Base-by-base conservation (phyloP, 2,329 filamentous ascomycete genomes). In the Periconia sp. region DNA sequence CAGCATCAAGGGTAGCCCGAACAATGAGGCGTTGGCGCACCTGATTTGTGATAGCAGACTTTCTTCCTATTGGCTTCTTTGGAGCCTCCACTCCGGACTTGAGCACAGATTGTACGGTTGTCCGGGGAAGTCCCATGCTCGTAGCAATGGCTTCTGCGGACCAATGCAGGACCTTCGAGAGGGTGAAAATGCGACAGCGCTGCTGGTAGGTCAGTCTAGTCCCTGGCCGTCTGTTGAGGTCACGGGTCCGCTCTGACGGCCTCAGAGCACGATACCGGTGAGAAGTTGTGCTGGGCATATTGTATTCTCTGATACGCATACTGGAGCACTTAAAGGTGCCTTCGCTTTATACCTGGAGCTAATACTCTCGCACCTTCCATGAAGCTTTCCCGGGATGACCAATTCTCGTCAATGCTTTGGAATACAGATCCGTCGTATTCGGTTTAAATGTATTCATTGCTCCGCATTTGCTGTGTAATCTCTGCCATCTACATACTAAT, bases 1-100 rank as follows among this genome's bases (percentile, higher is more conserved):
- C 18, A 31, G 30, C 50, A 43, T 56, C 45, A 45, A 48, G 18
- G 18, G 53, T 55, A 5, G 53, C 53, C n/a, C 49, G 49, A 33
- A 20, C 41, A 30, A 53, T 44, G 7, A 56, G 53, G 30, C 53
- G 49, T 31, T 52, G 10, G 8, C 40, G 50, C 5, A 48, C 5
- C 6, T 33, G 14, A 20, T 30, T 27, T n/a, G 35, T 44, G 23
- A 48, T 33, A 20, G 27, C 37, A 23, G 50, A 45, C 20, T 33
- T 43, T 27, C 45, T 43, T 10, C 50, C 45, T 23, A 23, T 13
- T 19, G 19, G 50, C 37, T 47, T 48, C 40, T 43, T 42, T 9
- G 44, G 44, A 8, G 20, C 23, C 30, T 52, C 50, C 17, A 40
- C 15, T 18, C 33, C 27, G 14, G 50, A 52, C 41, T 8, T 41